Evolutionary conservation across 2,329 filamentous ascomycete species (phyloP), one percentile per base, ranked within the genome.

Genomic region (Ophiostoma ips): DNA sequence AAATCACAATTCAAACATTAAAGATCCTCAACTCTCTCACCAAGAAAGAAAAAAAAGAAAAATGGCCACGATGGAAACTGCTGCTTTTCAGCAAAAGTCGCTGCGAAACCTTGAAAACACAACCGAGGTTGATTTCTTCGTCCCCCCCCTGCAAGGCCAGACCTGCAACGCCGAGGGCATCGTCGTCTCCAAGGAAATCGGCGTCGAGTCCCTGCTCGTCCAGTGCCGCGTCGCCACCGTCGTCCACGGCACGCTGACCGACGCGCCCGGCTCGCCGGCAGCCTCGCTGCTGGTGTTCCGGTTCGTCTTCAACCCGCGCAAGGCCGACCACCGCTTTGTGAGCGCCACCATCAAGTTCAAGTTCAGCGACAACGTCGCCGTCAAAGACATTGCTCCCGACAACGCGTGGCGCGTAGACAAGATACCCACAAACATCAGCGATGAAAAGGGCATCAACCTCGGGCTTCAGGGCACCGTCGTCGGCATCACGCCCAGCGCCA

Each of bases 161-260:
- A 11, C 13, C 21, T n/a, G 15, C 24, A 30, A 43, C 24, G 15
- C 8, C 24, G 15, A 3, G 12, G 13, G 13, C 21, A 12, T 15
- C 3, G 38, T 41, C 18, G 19, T 41, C 12, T 12, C 24, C 5
- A 19, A 19, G 1, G 41, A 38, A 7, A 33, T 50, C 6, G 49
- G 43, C 28, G 30, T 28, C 7, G 35, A 38, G 9, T 6, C 49
- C 24, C 43, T 50, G 28, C 21, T 28, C 2, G 36, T 50, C 28
- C 49, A 50, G 35, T 50, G 49, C 43, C 7, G 24, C 9, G 43
- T 41, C 36, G 43, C 40, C 5, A 16, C 49, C 3, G 34, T 46
- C 18, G 49, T 50, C 13, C 49, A 50, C 35, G 49, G 49, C 28
- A 46, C 43, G 3, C 31, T 50, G 43, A 41, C 35, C 9, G 35